These are phyloP conservation scores for Clarireedia hainanense DNA, from an alignment of 2,329 filamentous ascomycete species.

Conservation along the genomic window DNA sequence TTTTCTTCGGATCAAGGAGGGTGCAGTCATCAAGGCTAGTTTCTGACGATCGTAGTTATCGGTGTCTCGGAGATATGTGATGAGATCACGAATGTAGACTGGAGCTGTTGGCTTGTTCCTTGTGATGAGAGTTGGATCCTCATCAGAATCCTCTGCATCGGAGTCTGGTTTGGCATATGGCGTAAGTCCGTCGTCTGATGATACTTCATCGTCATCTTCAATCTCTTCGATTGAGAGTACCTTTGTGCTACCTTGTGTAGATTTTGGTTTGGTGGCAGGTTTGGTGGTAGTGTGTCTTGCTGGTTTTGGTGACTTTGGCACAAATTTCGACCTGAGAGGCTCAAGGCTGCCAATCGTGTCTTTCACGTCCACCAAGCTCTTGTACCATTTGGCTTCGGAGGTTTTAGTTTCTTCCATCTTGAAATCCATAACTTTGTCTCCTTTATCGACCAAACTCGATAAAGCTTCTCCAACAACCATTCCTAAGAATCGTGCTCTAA, in stretches of 20 bases:
- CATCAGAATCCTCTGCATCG: slow-evolving; percentile 84
- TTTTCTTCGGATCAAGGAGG: slow-evolving; percentile 78
- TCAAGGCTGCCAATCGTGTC: slow-evolving; percentile 56
- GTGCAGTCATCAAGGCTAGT: slow-evolving; percentile 68
- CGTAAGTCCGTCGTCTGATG: slow-evolving; percentile 43
- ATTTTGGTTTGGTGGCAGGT: slow-evolving; percentile 26
- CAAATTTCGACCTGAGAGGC: slow-evolving; percentile 33
- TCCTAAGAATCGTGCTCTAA: slow-evolving; percentile 70
- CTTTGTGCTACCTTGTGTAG: slow-evolving; percentile 23
- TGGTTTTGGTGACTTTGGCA: slow-evolving; percentile 14
- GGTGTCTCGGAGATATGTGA: slow-evolving; percentile 68
- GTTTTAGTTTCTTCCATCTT: slow-evolving; percentile 70
- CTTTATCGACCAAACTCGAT: slow-evolving; percentile 51
- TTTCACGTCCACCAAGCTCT: slow-evolving; percentile 51
- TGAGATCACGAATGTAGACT: slow-evolving; percentile 83
- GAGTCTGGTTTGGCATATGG: slow-evolving; percentile 82
- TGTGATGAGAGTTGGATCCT: slow-evolving; percentile 80
- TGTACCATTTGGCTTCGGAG: slow-evolving; percentile 68
- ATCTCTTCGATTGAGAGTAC: slow-evolving; percentile 58
- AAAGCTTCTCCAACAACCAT: slow-evolving; percentile 77
- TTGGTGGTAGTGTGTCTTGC: slow-evolving; percentile 18
- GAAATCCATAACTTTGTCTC: slow-evolving; percentile 70
- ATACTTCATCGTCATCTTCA: slow-evolving; percentile 45
- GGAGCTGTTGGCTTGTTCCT: slow-evolving; percentile 77
- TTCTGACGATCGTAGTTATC: slow-evolving; percentile 82